Conservation (phyloP, 352 stramenopile species). For the Globisporangium takayamanum region DNA sequence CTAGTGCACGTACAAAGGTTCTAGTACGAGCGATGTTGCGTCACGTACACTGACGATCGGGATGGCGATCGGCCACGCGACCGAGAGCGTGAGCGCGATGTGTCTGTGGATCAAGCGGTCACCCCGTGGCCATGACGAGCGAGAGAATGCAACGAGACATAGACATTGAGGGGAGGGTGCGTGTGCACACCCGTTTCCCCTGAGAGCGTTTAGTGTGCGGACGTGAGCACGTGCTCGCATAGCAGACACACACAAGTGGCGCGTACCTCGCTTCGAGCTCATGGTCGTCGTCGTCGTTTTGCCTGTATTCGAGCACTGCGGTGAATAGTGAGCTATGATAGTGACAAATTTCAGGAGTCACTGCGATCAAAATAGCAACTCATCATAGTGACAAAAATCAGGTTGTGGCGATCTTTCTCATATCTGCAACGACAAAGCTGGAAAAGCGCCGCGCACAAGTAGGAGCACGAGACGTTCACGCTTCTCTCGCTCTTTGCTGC, state of each 20-base stretch:
- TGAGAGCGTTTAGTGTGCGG: conserved; percentile 11
- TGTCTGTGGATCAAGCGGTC: conserved; percentile 17
- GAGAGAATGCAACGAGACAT: neutral
- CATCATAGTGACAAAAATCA: neutral
- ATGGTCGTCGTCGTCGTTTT: neutral
- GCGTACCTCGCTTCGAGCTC: neutral
- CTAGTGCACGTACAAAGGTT: neutral
- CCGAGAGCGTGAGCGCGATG: conserved; percentile 16
- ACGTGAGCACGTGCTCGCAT: neutral
- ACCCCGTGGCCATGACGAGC: conserved; percentile 10
- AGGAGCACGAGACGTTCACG: neutral
- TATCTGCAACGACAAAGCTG: neutral
- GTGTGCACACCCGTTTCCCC: conserved; percentile 5
- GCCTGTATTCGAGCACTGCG: no score
- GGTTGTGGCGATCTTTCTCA: neutral
- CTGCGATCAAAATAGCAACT: no score
- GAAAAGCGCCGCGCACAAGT: neutral
- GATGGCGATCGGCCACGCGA: conserved; percentile 23
- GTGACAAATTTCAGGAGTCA: no score
- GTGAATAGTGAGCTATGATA: no score
- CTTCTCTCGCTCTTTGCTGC: neutral
- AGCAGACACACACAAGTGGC: neutral
- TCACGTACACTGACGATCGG: conserved; percentile 9
- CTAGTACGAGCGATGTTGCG: neutral
- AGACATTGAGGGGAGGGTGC: neutral